Evolutionary conservation across 345 rosid genomes (phyloP), one percentile per base, ranked within the genome.

Genomic region (Euphorbia lathyris): DNA sequence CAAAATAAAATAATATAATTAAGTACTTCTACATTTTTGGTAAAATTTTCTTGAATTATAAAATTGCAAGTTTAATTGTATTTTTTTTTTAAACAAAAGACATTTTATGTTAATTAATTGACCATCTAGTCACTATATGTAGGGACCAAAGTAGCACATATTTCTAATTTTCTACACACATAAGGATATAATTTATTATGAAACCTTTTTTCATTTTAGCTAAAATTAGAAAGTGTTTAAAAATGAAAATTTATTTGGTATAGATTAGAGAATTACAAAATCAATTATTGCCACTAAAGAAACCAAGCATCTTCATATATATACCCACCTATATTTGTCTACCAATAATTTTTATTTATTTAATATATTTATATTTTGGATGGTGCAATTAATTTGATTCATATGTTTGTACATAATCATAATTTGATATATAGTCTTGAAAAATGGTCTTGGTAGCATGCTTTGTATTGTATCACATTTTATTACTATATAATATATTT

Each of bases 271-370:
- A 9, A 29, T 14, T 22, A 19, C 16, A 34, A 29, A 25, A 23
- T 29, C 40, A 47, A 65, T 45, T 6, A 45, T 65, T 65, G 56
- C 40, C 56, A 45, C 56, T 27, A 27, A 27, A 45, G 40, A 45
- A 65, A 65, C 40, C 36, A 65, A 47, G 67, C 67, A 45, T 64
- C 55, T 25, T 20, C 20, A 13, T 14, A 45, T 45, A 7, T 45
- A 5, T 45, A 47, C 11, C 55, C 68, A 65, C 68, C 40, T 2
- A 45, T 65, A 43, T 65, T 4, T 65, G 56, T 65, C 68, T 65
- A 25, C 56, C 55, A 25, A 45, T 65, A 3, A 36, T 48, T 63
- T 14, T 42, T 38, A 17, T 3, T 64, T 40, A 14, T 42, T 38
- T 63, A 2, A 9, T 57, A 6, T 25, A 1, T 60, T 17, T 9